Percentiles rank a stretch among this genome's conserved stretches.
Evolutionary conservation across 2,329 filamentous ascomycete genomes (phyloP).

Genomic region (Pyricularia sp.): DNA sequence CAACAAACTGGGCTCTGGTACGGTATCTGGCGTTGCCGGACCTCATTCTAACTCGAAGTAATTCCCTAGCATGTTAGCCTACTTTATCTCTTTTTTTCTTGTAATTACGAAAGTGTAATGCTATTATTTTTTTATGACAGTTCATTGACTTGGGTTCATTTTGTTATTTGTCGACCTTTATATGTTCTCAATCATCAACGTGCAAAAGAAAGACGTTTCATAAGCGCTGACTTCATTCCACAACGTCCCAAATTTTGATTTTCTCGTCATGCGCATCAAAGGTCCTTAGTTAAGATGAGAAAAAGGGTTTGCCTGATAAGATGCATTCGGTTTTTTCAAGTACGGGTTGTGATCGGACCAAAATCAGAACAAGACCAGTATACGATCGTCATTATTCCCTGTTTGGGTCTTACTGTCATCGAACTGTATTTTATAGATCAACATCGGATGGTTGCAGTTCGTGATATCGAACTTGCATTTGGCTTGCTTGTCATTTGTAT

Average conservation of each 20-base stretch:
- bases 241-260: not conserved
- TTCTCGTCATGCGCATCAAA: not conserved
- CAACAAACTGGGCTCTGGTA: slow-evolving; percentile 2
- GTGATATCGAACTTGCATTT: not conserved
- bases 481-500: not conserved
- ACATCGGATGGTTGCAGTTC: not conserved
- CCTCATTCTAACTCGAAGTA: not conserved
- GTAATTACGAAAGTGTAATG: not conserved
- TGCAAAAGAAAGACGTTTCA: not conserved
- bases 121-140: not conserved
- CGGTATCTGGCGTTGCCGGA: not conserved
- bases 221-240: not conserved
- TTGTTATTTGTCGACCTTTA: not conserved
- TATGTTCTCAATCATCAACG: not conserved
- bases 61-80: not conserved
- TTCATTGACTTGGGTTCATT: not conserved
- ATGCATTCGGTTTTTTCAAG: not conserved
- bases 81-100: not conserved
- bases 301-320: not conserved
- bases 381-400: not conserved
- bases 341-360: not conserved
- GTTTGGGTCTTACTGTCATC: not conserved
- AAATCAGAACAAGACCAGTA: not conserved
- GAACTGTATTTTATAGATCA: not conserved
- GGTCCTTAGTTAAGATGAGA: not conserved